Conservation (phyloP, 2,329 filamentous ascomycete genomes). For the Fusarium mangiferae region DNA sequence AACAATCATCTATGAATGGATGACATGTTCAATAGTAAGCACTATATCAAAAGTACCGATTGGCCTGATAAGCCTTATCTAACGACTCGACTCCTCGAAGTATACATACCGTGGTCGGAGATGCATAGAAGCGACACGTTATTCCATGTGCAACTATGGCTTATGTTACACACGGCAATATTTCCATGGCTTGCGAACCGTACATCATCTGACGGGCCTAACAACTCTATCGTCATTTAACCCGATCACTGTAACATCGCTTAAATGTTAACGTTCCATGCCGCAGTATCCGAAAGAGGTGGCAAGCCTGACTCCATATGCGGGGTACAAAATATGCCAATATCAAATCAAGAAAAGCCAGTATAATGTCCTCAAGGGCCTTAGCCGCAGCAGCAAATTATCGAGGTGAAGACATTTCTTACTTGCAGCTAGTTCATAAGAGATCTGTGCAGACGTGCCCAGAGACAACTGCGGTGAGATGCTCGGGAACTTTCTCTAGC, state of each 20-base stretch:
- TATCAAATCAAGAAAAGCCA: neutral
- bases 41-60: neutral
- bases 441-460: neutral
- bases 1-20: neutral
- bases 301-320: neutral
- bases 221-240: fast-evolving
- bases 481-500: too few species aligned
- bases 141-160: neutral
- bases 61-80: neutral
- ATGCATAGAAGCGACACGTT: neutral
- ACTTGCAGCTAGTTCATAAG: fast-evolving
- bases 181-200: neutral
- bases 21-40: neutral
- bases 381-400: too few species aligned
- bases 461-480: neutral
- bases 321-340: neutral
- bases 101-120: too few species aligned
- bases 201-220: too few species aligned
- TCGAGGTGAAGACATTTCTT: fast-evolving
- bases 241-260: neutral
- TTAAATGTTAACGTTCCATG: neutral
- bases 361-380: neutral
- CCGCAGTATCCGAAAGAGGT: neutral
- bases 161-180: neutral
- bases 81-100: neutral